Evolutionary conservation across 2,329 filamentous ascomycete species (phyloP).

Genomic region (Pseudogymnoascus sp.): DNA sequence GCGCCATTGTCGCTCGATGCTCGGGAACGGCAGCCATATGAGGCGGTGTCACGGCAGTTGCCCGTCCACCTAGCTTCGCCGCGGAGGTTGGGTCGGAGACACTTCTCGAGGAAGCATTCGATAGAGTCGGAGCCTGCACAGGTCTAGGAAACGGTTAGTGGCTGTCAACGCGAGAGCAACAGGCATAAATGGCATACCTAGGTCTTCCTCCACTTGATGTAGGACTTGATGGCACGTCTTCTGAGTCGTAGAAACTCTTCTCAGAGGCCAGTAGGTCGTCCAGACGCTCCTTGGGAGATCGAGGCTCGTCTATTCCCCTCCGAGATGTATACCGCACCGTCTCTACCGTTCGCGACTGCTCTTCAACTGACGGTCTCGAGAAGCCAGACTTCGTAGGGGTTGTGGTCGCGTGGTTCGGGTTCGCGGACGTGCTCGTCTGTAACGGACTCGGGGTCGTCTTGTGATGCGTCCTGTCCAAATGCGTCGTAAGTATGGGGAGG

Average conservation of each 20-base stretch:
- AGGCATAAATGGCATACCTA: background rate
- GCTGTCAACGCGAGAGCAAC: background rate
- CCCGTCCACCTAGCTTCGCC: constrained; percentile 19
- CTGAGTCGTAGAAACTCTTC: constrained; percentile 25
- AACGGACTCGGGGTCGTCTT: constrained; percentile 28
- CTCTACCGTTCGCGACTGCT: constrained; percentile 14
- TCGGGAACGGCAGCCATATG: constrained; percentile 22
- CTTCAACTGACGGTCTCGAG: constrained; percentile 17
- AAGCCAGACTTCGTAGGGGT: constrained; percentile 26
- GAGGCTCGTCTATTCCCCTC: constrained; percentile 17
- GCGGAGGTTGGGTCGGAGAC: constrained; percentile 26
- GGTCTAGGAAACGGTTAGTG: constrained; percentile 1
- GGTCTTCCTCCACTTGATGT: background rate
- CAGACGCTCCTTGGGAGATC: constrained; percentile 28
- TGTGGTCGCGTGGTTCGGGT: constrained; percentile 22
- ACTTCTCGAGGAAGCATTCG: constrained; percentile 27
- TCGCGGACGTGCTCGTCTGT: constrained; percentile 25
- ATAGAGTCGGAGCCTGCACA: background rate
- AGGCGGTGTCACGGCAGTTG: constrained; percentile 16
- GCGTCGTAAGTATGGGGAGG: background rate
- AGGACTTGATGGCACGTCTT: constrained; percentile 14
- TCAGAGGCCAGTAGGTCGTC: constrained; percentile 29
- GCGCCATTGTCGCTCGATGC: constrained; percentile 24
- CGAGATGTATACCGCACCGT: constrained; percentile 13
- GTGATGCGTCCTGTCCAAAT: constrained; percentile 24